Evolutionary conservation across 2,329 filamentous ascomycete species (phyloP).

Genomic region (Paraphaeosphaeria minitans): DNA sequence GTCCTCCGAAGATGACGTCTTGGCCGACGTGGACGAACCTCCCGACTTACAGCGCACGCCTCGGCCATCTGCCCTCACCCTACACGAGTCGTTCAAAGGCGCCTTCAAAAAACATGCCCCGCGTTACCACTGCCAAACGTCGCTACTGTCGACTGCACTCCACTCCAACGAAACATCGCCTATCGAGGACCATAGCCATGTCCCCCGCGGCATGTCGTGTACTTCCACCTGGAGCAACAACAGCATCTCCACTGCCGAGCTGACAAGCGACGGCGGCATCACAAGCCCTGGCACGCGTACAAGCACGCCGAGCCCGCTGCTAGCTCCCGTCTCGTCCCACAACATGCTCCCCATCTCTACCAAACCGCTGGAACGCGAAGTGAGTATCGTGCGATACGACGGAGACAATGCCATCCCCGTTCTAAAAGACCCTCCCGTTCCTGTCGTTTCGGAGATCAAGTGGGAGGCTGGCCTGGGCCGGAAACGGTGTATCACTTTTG

Average conservation of each 20-base stretch:
- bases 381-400: conserved; percentile 46
- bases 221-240: conserved; percentile 78
- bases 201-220: conserved; percentile 53
- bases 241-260: conserved; percentile 83
- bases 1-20: conserved; percentile 64
- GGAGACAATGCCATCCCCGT: conserved; percentile 37
- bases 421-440: conserved; percentile 26
- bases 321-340: conserved; percentile 60
- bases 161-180: conserved; percentile 52
- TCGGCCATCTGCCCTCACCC: conserved; percentile 47
- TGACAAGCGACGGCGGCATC: conserved; percentile 92
- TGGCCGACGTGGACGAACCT: conserved; percentile 84
- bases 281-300: conserved; percentile 84
- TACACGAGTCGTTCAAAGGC: conserved; percentile 45
- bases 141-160: conserved; percentile 85
- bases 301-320: conserved; percentile 86
- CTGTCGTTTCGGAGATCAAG: conserved; percentile 56
- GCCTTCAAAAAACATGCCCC: conserved; percentile 57
- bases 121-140: conserved; percentile 67
- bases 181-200: conserved; percentile 49
- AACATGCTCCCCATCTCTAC: conserved; percentile 44
- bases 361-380: conserved; percentile 44
- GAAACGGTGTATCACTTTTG: conserved; percentile 92
- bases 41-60: conserved; percentile 69
- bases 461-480: conserved; percentile 70